Evolutionary conservation across 495 filamentous ascomycete species (phyloP).

Genomic region (Hapsidospora chrysogenum): DNA sequence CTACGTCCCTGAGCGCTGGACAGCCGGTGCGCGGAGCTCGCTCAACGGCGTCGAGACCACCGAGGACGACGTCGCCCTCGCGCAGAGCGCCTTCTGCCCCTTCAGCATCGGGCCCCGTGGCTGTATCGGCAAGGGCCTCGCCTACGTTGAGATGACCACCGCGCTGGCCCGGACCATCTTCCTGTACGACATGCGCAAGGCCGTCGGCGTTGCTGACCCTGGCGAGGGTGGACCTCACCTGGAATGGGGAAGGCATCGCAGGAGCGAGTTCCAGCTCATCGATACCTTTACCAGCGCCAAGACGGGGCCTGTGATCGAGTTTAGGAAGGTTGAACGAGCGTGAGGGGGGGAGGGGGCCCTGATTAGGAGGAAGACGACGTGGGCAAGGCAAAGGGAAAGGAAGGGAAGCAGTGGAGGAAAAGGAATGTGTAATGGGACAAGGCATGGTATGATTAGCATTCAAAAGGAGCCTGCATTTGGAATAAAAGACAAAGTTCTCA

Average conservation of each 20-base stretch:
- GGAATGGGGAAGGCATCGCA: slow-evolving; percentile 27
- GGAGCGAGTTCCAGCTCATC: slow-evolving; percentile 34
- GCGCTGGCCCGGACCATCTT: slow-evolving; percentile 29
- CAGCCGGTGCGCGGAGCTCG: slow-evolving; percentile 13
- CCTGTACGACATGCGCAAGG: slow-evolving; percentile 28
- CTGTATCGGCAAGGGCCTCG: slow-evolving; percentile 43
- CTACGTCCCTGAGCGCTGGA: slow-evolving; percentile 39
- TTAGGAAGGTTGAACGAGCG: slow-evolving; percentile 17
- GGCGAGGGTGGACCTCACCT: slow-evolving; percentile 21
- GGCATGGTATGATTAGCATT: no score
- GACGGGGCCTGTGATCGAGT: slow-evolving; percentile 40
- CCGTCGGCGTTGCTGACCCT: slow-evolving; percentile 20
- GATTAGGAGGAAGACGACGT: no score
- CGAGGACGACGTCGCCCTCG: slow-evolving; percentile 20
- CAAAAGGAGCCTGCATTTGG: no score
- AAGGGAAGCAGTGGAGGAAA: no score
- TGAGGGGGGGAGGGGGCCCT: slow-evolving; percentile 1
- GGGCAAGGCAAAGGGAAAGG: no score
- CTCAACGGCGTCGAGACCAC: slow-evolving; percentile 6
- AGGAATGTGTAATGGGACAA: no score
- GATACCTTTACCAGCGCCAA: slow-evolving; percentile 42
- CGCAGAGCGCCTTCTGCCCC: slow-evolving; percentile 37
- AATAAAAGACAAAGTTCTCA: no score
- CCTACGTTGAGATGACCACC: slow-evolving; percentile 34
- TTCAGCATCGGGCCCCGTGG: slow-evolving; percentile 39